These are phyloP conservation scores for Pichia sp. DNA, from an alignment of 1,139 yeast genomes.

Conservation along the genomic window DNA sequence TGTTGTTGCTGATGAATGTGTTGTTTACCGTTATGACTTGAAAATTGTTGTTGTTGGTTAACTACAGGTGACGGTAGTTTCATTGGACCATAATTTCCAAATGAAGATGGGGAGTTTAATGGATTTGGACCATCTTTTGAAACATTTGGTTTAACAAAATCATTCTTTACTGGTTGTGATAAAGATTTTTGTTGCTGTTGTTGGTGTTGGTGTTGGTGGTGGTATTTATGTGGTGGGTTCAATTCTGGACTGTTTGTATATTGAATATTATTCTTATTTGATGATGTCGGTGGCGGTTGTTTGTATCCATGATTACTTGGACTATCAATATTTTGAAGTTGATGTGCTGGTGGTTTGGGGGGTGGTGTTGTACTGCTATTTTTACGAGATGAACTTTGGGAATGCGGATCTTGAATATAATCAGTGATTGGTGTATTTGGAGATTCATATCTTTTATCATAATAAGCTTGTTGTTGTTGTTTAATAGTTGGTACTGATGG, in stretches of 20 bases:
- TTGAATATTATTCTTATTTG: neutral
- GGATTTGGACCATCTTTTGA: constrained; percentile 3
- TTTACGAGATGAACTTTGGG: neutral
- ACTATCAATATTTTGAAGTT: constrained; percentile 1
- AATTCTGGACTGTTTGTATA: constrained; percentile 14
- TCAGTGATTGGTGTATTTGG: neutral
- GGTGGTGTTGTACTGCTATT: neutral
- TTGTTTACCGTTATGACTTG: neutral
- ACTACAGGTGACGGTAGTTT: constrained; percentile 10
- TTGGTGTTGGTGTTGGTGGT: neutral
- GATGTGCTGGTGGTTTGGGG: constrained; percentile 4
- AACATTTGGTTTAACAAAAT: neutral
- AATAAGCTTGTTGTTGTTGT: neutral
- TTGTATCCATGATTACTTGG: constrained; percentile 1
- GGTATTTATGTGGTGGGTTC: constrained; percentile 13
- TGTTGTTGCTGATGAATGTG: neutral
- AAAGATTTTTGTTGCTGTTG: neutral
- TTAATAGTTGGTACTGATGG: constrained; percentile 1
- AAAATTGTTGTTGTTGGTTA: constrained; percentile 1
- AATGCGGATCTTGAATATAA: neutral
- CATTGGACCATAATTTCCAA: constrained; percentile 15
- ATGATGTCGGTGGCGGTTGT: neutral
- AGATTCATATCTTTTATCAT: neutral
- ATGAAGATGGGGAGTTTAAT: constrained; percentile 8
- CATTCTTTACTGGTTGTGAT: neutral